Conservation (phyloP, 176 grass and related monocot genomes). For the Raddia distichophylla region DNA sequence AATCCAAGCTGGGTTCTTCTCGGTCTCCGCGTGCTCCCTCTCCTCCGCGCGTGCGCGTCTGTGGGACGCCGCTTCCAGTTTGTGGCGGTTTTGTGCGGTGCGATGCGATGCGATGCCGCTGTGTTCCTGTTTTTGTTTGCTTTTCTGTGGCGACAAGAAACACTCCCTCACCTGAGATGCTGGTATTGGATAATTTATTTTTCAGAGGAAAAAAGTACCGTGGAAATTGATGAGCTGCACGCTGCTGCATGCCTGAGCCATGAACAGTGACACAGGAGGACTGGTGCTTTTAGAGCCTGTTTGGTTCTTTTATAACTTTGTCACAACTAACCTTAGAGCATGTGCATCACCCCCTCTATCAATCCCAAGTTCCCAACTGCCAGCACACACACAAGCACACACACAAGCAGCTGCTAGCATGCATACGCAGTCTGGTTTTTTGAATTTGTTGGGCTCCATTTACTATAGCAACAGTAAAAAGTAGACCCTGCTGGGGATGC, state of each 20-base stretch:
- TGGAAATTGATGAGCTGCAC: background rate
- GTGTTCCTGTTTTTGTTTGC: background rate
- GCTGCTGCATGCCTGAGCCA: background rate
- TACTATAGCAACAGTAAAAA: too few species aligned
- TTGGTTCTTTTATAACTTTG: too few species aligned
- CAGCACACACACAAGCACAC: too few species aligned
- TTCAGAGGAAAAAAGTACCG: background rate
- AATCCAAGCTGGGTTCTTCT: background rate
- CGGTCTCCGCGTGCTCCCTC: background rate
- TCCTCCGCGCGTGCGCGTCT: constrained; percentile 13
- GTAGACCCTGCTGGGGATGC: too few species aligned
- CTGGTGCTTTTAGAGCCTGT: too few species aligned
- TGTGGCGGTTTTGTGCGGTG: constrained; percentile 25
- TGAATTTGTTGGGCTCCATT: too few species aligned
- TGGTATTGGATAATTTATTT: background rate
- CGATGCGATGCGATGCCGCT: background rate
- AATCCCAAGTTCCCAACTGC: too few species aligned
- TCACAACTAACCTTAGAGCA: too few species aligned
- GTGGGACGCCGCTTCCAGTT: constrained; percentile 39
- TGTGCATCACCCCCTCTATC: too few species aligned
- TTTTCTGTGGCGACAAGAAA: constrained; percentile 3
- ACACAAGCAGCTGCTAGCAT: too few species aligned
- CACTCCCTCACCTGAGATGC: background rate
- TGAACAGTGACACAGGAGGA: too few species aligned
- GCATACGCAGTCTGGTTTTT: too few species aligned